These are phyloP conservation scores for Rosa rugosa DNA, from an alignment of 306 rosid species.

Conservation along the genomic window DNA sequence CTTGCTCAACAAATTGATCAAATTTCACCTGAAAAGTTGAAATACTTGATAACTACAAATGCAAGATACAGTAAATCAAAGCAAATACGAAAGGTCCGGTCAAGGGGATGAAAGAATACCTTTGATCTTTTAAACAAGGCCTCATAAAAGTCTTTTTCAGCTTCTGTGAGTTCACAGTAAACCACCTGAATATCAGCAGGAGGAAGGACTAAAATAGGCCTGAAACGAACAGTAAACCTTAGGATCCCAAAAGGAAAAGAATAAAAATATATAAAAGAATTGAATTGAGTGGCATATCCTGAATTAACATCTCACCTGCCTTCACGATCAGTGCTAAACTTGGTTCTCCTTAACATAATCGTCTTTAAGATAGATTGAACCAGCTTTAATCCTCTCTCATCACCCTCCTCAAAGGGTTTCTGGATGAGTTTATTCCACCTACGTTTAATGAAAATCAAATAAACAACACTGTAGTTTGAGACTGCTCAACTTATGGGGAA, in stretches of 20 bases:
- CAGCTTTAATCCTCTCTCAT: constrained; percentile 83
- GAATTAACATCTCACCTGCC: constrained; percentile 60
- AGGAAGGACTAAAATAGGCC: constrained; percentile 93
- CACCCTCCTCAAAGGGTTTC: constrained; percentile 96
- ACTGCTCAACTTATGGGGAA: constrained; percentile 9
- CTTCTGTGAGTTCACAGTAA: constrained; percentile 87
- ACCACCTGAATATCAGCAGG: constrained; percentile 87
- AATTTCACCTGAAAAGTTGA: constrained; percentile 67
- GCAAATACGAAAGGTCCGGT: background rate
- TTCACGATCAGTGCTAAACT: constrained; percentile 79
- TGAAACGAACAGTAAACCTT: constrained; percentile 44
- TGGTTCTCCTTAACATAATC: constrained; percentile 95
- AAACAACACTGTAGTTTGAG: constrained; percentile 19
- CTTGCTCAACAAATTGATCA: constrained; percentile 95
- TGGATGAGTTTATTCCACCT: constrained; percentile 99
- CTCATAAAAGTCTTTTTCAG: constrained; percentile 87
- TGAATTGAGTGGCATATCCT: constrained; percentile 24
- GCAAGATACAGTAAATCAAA: background rate
- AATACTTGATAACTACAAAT: constrained; percentile 1
- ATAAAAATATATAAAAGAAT: constrained; percentile 2
- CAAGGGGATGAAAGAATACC: constrained; percentile 33
- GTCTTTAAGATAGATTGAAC: constrained; percentile 91
- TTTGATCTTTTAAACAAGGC: constrained; percentile 90
- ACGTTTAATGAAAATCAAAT: constrained; percentile 28
- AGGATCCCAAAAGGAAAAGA: constrained; percentile 21